These are phyloP conservation scores for Colletotrichum tropicale DNA, from an alignment of 2,329 filamentous ascomycete genomes.

Conservation along the genomic window DNA sequence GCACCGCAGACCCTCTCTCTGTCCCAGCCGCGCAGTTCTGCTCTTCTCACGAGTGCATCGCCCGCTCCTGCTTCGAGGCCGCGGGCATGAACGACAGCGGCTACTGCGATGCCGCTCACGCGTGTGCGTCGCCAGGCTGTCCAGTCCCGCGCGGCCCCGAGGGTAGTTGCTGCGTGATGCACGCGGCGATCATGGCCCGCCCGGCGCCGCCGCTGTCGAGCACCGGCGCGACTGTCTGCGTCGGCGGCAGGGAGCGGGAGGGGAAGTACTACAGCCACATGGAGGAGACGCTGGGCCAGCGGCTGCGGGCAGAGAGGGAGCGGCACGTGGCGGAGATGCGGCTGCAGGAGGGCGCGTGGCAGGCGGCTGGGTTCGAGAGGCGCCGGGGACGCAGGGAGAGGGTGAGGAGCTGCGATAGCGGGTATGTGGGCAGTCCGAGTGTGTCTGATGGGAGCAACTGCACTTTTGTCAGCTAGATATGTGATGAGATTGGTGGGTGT, in stretches of 20 bases:
- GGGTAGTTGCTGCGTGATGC: background rate
- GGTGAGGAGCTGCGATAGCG: conserved; percentile 19
- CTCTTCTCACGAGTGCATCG: conserved; percentile 9
- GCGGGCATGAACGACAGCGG: background rate
- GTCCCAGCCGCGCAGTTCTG: conserved; percentile 8
- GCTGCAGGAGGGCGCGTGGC: background rate
- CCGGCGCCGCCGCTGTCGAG: background rate
- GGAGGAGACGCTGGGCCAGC: conserved; percentile 19
- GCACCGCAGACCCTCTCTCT: conserved; percentile 9
- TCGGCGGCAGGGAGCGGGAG: background rate
- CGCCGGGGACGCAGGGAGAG: background rate
- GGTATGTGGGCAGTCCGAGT: conserved; percentile 6
- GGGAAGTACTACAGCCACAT: background rate
- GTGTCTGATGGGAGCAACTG: background rate
- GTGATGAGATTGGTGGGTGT: background rate
- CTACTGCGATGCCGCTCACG: conserved; percentile 15
- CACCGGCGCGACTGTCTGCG: background rate
- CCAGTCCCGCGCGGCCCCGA: background rate
- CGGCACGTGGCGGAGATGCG: conserved; percentile 4
- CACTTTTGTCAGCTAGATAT: conserved; percentile 2
- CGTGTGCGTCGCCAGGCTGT: conserved; percentile 5
- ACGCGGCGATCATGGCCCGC: background rate
- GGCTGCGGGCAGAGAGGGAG: conserved; percentile 15
- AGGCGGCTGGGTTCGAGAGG: background rate
- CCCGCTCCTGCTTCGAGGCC: background rate